A percentile compares a stretch with the other conserved stretches of the same genome.
These are phyloP conservation scores for Tylopilus vinaceipallidus DNA, from an alignment of 768 basidiomycete genomes.

Conservation along the genomic window DNA sequence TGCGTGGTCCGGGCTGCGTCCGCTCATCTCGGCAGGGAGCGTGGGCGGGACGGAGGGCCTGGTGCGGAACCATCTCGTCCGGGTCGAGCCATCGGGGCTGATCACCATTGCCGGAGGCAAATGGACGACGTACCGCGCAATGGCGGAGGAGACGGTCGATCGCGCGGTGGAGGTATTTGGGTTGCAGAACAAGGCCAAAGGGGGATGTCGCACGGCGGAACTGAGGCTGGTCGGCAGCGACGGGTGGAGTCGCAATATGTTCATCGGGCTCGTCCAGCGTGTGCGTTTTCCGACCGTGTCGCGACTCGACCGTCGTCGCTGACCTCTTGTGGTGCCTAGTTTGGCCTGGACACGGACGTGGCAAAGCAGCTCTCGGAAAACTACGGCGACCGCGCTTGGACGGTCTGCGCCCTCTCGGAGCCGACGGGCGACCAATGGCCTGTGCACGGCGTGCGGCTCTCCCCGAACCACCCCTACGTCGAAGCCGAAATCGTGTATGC, in stretches of 20 bases:
- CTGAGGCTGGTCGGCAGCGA: constrained; percentile 89
- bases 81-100: constrained; percentile 76
- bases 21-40: constrained; percentile 79
- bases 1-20: constrained; percentile 92
- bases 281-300: constrained; percentile 39
- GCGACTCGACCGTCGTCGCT: not conserved
- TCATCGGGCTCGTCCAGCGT: constrained; percentile 90
- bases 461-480: constrained; percentile 77
- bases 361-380: constrained; percentile 91
- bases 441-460: constrained; percentile 76
- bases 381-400: constrained; percentile 97
- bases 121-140: constrained; percentile 96
- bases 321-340: constrained; percentile 46
- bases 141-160: constrained; percentile 96
- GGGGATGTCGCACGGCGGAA: constrained; percentile 73
- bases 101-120: constrained; percentile 96
- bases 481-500: constrained; percentile 94
- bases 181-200: constrained; percentile 52
- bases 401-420: constrained; percentile 77
- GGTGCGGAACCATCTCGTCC: constrained; percentile 91
- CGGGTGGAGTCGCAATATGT: constrained; percentile 95
- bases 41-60: constrained; percentile 79
- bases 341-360: constrained; percentile 87
- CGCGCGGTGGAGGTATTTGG: constrained; percentile 77
- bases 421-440: constrained; percentile 82